Base-by-base conservation (phyloP, 2,329 filamentous ascomycete species). In the Diaporthe aspalathi region DNA sequence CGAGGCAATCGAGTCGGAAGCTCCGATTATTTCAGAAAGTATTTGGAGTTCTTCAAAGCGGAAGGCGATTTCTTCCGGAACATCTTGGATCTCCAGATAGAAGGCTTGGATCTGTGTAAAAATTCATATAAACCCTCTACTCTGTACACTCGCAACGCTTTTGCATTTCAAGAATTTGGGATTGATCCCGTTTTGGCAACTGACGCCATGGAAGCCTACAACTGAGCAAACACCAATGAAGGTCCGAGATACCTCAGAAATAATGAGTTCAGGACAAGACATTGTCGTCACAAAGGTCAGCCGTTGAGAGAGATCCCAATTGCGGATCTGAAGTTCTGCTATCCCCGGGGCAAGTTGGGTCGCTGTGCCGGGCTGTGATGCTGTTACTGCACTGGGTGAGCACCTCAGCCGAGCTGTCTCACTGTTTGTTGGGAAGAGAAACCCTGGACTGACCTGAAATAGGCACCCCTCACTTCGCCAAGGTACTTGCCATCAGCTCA, bases 301-400 rank as follows among this genome's bases (percentile, higher is more conserved):
- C n/a, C n/a, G n/a, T n/a, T n/a, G n/a, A n/a, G n/a, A n/a, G n/a
- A n/a, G n/a, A n/a, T n/a, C 56, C 62, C 6, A 53, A 52, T n/a
- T n/a, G n/a, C n/a, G n/a, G n/a, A n/a, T n/a, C 5, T 69, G 71
- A 1, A 72, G 63, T 6, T 53, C 68, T 2, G 54, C 57, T 5
- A 73, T 75, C 22, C 68, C 73, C 5, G 66, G 62, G 5, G 74
- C 73, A 2, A 56, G 35, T 16, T 75, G 73, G 71, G 60, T 60
- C 3, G 74, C 65, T 16, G 72, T 71, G 16, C 29, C 38, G 7
- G 74, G 74, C 5, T 75, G 74, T 73, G 74, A 75, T 29, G 71
- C 74, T 11, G 74, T 70, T 7, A 75, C 71, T 9, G 74, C 73
- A 11, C 50, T 74, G 16, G 74, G 74, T 32, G 29, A 50, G 60